phyloP scores from a whole-genome alignment of 2,329 filamentous ascomycete species.

The Sclerotinia trifoliorum region DNA sequence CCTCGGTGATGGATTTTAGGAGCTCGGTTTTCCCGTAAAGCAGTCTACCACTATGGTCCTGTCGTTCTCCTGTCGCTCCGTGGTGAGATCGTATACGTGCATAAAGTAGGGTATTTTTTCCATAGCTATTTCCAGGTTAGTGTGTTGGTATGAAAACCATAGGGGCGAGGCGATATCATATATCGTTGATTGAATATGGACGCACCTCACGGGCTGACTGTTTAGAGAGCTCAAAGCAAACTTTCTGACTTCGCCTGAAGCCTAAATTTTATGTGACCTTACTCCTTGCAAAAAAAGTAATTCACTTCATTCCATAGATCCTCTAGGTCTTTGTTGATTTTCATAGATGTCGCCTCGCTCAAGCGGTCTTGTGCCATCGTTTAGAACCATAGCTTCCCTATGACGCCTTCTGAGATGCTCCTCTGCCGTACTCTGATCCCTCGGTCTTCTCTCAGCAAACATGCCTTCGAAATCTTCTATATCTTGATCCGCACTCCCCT shows the following conservation, averaged over 20 bases:
- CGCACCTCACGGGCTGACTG: neutral
- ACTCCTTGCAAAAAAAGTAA: neutral
- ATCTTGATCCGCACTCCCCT: conserved; percentile 53
- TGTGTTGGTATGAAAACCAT: neutral
- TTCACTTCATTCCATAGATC: neutral
- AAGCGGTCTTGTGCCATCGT: conserved; percentile 76
- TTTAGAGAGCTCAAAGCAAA: neutral
- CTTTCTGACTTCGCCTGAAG: neutral
- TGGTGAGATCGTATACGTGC: neutral
- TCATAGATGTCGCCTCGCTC: conserved; percentile 78
- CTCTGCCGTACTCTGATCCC: conserved; percentile 62
- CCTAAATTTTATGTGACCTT: neutral
- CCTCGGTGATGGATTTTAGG: neutral
- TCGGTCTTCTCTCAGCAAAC: conserved; percentile 41
- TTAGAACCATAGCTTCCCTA: conserved; percentile 86
- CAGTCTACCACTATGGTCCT: no score
- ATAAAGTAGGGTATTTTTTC: neutral
- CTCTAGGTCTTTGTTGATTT: conserved; percentile 25
- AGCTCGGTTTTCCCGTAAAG: neutral
- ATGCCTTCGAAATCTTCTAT: conserved; percentile 37
- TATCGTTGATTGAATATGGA: neutral
- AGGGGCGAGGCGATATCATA: neutral
- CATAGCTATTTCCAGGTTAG: neutral
- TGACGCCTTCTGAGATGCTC: conserved; percentile 71
- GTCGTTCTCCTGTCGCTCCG: neutral